Percentiles rank a stretch among this genome's conserved stretches.
phyloP scores from a whole-genome alignment of 768 basidiomycete species.

The Serendipita sp. region DNA sequence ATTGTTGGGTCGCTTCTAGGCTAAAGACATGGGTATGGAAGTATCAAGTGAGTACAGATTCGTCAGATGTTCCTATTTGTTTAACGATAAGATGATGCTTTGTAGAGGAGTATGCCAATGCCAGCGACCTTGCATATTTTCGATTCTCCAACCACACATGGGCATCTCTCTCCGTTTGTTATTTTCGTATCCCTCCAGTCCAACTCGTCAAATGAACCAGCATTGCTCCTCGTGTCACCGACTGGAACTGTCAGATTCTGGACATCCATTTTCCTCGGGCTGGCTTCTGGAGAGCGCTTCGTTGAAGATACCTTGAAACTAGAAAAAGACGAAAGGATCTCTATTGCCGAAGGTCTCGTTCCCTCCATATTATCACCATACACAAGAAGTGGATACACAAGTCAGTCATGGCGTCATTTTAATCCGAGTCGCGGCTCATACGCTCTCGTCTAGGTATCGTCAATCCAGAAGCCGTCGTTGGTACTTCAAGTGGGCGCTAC shows the following conservation, averaged over 20 bases:
- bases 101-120: conserved; percentile 37
- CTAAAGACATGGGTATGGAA: conserved; percentile 77
- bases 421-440: not conserved
- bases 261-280: conserved; percentile 72
- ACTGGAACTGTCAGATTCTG: conserved; percentile 68
- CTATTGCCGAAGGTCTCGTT: not conserved
- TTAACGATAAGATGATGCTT: conserved; percentile 28
- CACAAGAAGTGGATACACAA: too few relatives aligned
- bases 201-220: conserved; percentile 69
- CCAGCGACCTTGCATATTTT: conserved; percentile 61
- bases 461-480: conserved; percentile 26
- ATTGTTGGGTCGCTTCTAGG: conserved; percentile 53
- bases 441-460: not conserved
- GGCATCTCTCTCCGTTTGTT: conserved; percentile 34
- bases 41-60: conserved; percentile 22
- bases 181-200: conserved; percentile 35
- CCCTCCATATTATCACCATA: not conserved
- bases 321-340: not conserved
- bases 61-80: conserved; percentile 5
- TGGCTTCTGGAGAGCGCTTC: conserved; percentile 63
- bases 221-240: conserved; percentile 61
- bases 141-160: conserved; percentile 40
- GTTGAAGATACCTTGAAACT: conserved; percentile 14
- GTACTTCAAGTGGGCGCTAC: conserved; percentile 51
- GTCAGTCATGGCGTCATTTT: not conserved